Base-by-base conservation (phyloP, 257 asterid species). In the Verbena officinalis region DNA sequence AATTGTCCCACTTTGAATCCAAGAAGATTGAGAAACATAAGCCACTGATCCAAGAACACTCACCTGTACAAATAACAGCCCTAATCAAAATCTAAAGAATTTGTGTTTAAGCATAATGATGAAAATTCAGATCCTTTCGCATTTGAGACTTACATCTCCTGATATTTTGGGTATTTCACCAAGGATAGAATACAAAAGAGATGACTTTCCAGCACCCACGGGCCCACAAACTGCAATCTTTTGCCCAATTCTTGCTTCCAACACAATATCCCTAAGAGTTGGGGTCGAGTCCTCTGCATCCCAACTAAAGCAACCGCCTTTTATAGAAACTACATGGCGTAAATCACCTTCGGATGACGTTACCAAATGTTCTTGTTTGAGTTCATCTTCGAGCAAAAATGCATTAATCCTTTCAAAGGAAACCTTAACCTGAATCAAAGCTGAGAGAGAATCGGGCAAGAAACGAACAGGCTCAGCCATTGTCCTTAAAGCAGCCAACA, bases 1-100 rank as follows among this genome's bases (percentile, higher is more conserved):
- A 17, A 90, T 44, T 0, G 87, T 87, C 65, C 97, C 97, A 63
- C 97, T 86, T 33, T 90, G 95, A 44, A 90, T 90, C 94, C 95
- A 90, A 12, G 91, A 71, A 22, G 82, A 74, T 67, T 90, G 97
- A 55, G 97, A 81, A 49, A 90, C 97, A 67, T 90, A 90, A 36
- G 95, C 95, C 44, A 80, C 62, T 17, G 94, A 78, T 64, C 95
- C 97, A 57, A 31, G 17, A 46, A 79, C 80, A 33, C 73, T 75
- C 65, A 83, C 94, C 96, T 88, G 71, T 17, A 73, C 5, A 27
- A 65, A 77, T 0, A 49, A 20, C 15, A 52, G 31, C 9, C 44
- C 7, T 27, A 59, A 34, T 62, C 48, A 66, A 23, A 23, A 12
- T 0, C 3, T n/a, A n/a, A 17, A 42, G 55, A 10, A 13, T 42